These are phyloP conservation scores for Tinospora cordifolia DNA, from an alignment of 164 flowering plant genomes.

Conservation along the genomic window DNA sequence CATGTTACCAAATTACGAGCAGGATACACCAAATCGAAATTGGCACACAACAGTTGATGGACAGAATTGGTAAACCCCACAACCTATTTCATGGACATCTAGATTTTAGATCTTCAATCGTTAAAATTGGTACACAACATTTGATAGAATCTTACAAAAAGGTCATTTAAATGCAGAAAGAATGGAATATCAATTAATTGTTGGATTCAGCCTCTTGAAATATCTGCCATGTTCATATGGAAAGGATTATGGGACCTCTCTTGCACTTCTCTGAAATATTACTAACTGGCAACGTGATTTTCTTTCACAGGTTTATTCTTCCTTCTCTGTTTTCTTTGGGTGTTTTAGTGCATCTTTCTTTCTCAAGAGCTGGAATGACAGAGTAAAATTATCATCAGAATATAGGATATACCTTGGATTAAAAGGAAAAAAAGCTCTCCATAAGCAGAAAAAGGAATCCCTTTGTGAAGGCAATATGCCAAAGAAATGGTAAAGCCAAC, in stretches of 20 bases:
- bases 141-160: neutral
- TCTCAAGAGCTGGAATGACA: neutral
- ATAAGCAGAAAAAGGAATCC: slow-evolving; percentile 90
- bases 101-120: neutral
- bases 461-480: slow-evolving; percentile 87
- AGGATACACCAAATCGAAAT: too few relatives aligned
- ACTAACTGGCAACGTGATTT: neutral
- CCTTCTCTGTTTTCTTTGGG: neutral
- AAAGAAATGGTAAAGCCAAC: slow-evolving; percentile 86
- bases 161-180: neutral
- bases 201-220: neutral
- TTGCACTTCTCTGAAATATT: neutral
- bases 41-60: too few relatives aligned
- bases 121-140: neutral
- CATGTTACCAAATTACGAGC: too few relatives aligned
- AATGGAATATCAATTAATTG: neutral
- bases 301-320: neutral
- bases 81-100: neutral
- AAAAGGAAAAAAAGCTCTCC: slow-evolving; percentile 82
- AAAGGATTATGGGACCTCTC: neutral
- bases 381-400: neutral
- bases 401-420: slow-evolving; percentile 56
- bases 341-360: neutral
- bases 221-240: neutral
- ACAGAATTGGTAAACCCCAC: too few relatives aligned